These are phyloP conservation scores for Picea engelmannii DNA, from an alignment of 83 land plant genomes.

Conservation along the genomic window DNA sequence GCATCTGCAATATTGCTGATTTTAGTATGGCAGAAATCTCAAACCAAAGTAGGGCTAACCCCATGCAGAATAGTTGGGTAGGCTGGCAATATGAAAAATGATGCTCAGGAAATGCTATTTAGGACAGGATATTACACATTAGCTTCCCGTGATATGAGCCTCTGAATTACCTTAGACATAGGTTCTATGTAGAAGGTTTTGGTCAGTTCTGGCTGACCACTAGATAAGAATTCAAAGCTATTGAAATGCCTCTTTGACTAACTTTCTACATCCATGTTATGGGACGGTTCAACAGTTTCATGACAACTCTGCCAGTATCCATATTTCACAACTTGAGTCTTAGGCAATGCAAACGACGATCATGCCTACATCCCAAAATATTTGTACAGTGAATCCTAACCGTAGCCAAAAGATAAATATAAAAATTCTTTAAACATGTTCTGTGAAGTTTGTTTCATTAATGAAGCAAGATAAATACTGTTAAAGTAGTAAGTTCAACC, in stretches of 20 bases:
- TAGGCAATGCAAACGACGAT: background rate
- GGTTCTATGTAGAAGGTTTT: too few relatives aligned
- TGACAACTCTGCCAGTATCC: background rate
- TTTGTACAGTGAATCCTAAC: background rate
- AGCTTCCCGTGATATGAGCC: too few relatives aligned
- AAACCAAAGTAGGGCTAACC: too few relatives aligned
- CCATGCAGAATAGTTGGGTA: too few relatives aligned
- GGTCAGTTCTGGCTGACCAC: too few relatives aligned
- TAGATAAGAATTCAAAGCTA: too few relatives aligned
- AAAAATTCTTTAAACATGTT: background rate
- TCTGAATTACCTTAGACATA: too few relatives aligned
- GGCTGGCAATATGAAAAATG: too few relatives aligned
- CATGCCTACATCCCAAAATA: background rate
- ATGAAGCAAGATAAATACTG: background rate
- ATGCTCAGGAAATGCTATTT: too few relatives aligned
- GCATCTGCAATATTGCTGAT: too few relatives aligned
- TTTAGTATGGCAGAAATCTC: too few relatives aligned
- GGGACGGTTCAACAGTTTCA: background rate
- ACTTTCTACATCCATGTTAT: background rate
- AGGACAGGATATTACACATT: too few relatives aligned
- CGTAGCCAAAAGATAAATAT: background rate
- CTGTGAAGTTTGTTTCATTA: conserved; percentile 4
- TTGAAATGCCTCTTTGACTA: background rate
- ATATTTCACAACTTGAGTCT: background rate
- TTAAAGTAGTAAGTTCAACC: background rate